Conservation (phyloP, 495 filamentous ascomycete species). For the Lepraria neglecta region DNA sequence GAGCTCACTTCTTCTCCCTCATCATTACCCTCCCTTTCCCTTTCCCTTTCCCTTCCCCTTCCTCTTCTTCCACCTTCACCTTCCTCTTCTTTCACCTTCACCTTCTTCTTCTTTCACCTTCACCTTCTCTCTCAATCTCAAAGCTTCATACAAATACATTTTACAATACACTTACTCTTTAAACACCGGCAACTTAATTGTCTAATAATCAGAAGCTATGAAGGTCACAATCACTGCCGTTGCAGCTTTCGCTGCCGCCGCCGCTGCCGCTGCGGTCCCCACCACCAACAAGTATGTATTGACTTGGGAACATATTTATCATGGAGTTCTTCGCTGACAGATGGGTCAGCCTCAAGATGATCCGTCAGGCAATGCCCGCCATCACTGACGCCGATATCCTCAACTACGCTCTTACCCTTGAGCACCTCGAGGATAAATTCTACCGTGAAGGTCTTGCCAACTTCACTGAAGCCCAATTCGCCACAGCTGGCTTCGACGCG, state of each 20-base stretch:
- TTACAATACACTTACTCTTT: not conserved
- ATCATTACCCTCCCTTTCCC: not conserved
- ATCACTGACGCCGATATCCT: constrained; percentile 33
- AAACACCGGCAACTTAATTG: not conserved
- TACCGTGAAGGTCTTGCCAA: constrained; percentile 54
- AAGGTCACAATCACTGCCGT: constrained; percentile 20
- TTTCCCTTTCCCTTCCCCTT: constrained; percentile 8
- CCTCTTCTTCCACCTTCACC: not conserved
- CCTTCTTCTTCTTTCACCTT: constrained; percentile 3
- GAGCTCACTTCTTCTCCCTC: not conserved
- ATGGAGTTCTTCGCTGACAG: not conserved
- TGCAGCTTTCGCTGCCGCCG: constrained; percentile 26
- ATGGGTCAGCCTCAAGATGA: constrained; percentile 17
- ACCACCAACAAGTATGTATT: constrained; percentile 21
- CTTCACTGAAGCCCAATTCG: constrained; percentile 47
- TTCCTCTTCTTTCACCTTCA: not conserved
- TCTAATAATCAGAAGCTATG: constrained; percentile 15
- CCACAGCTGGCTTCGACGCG: constrained; percentile 42
- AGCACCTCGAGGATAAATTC: constrained; percentile 41
- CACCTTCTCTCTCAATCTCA: constrained; percentile 3
- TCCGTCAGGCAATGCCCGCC: constrained; percentile 23
- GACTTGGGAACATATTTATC: not conserved
- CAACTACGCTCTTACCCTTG: constrained; percentile 38
- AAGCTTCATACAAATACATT: not conserved
- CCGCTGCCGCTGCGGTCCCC: constrained; percentile 21